A percentile compares a stretch with the other conserved stretches of the same genome.
phyloP scores from a whole-genome alignment of 78 protist genomes.

The Dictyostelium citrinum region DNA sequence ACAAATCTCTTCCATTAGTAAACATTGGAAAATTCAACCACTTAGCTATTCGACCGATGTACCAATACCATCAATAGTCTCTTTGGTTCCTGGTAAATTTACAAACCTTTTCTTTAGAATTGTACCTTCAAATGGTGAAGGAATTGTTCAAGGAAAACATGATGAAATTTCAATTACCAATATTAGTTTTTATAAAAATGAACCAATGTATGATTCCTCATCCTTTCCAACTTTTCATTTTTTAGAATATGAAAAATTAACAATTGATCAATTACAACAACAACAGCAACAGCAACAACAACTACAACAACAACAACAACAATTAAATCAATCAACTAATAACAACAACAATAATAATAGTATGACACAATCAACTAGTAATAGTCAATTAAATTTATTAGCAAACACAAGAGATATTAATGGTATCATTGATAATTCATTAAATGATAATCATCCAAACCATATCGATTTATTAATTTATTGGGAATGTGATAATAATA shows the following conservation, averaged over 20 bases:
- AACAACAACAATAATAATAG: neutral
- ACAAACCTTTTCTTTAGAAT: slow-evolving; percentile 65
- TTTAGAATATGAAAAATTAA: slow-evolving; percentile 55
- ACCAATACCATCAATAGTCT: slow-evolving; percentile 16
- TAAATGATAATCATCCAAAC: slow-evolving; percentile 52
- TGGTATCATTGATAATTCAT: neutral
- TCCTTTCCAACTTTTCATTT: slow-evolving; percentile 57
- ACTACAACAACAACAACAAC: neutral
- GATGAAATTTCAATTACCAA: slow-evolving; percentile 39
- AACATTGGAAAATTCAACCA: slow-evolving; percentile 57
- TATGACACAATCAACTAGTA: neutral
- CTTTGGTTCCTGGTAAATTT: slow-evolving; percentile 51
- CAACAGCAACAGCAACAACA: slow-evolving; percentile 3
- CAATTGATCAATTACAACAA: neutral
- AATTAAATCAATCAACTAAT: neutral
- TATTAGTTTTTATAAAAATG: slow-evolving; percentile 34
- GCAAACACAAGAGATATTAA: neutral
- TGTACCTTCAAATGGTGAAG: neutral
- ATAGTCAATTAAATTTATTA: neutral
- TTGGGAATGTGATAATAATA: slow-evolving; percentile 47
- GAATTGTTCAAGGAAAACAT: neutral
- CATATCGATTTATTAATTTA: slow-evolving; percentile 34
- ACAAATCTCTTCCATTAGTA: slow-evolving; percentile 42
- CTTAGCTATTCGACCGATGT: slow-evolving; percentile 15
- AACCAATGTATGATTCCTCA: slow-evolving; percentile 58